Conservation (phyloP, 2,329 filamentous ascomycete species). For the Seiridium unicorne region DNA sequence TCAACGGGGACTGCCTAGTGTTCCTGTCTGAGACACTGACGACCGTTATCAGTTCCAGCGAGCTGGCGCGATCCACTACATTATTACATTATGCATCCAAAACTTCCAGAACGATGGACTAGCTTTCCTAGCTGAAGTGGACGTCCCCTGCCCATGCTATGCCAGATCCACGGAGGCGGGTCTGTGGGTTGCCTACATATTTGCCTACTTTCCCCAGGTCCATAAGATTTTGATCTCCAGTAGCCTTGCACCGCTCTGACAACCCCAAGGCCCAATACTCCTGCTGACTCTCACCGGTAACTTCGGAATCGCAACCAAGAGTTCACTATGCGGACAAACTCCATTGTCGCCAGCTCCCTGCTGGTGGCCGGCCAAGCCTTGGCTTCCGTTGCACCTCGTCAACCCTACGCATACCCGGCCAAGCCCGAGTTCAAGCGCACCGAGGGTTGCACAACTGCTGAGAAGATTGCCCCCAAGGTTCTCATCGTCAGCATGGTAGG, state of each 20-base stretch:
- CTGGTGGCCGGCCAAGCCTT: background rate
- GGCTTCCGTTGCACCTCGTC: background rate
- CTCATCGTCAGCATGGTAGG: constrained; percentile 8
- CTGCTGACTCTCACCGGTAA: too few relatives aligned
- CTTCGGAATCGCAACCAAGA: background rate
- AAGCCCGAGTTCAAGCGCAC: background rate
- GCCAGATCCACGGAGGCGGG: background rate
- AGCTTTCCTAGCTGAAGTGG: background rate
- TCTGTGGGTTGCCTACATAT: background rate
- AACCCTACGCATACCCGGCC: background rate
- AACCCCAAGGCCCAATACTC: too few relatives aligned
- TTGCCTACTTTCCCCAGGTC: too few relatives aligned
- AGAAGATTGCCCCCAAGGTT: constrained; percentile 3
- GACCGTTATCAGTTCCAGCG: background rate
- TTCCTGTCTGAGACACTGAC: background rate
- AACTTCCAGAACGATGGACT: background rate
- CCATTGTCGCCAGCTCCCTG: background rate
- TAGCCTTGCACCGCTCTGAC: too few relatives aligned
- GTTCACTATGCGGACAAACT: background rate
- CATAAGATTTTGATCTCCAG: too few relatives aligned
- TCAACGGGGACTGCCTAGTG: background rate
- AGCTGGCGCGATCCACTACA: background rate
- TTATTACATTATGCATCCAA: background rate
- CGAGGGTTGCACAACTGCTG: background rate
- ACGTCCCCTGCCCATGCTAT: background rate